Evolutionary conservation across 164 flowering plant genomes (phyloP).

Genomic region (Echeveria elegans): DNA sequence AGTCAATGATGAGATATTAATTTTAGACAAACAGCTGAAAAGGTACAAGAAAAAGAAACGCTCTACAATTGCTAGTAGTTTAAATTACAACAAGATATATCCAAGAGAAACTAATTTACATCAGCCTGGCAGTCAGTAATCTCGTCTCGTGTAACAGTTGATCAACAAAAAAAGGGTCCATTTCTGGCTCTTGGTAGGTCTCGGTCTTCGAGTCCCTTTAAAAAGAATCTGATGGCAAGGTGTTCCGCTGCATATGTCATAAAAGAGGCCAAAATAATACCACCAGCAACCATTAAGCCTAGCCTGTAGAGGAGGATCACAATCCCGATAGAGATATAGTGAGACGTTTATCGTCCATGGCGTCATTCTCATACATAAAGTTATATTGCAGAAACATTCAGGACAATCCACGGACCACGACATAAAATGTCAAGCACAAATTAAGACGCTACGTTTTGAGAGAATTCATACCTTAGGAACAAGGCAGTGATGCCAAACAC

Average conservation of each 20-base stretch:
- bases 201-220: constrained; percentile 66
- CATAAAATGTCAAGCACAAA: no score
- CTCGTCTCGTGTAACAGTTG: background rate
- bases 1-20: no score
- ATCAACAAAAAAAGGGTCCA: constrained; percentile 45
- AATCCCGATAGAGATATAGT: background rate
- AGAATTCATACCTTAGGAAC: constrained; percentile 51
- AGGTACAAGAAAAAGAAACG: no score
- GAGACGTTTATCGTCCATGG: background rate
- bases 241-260: constrained; percentile 96
- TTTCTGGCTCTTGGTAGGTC: constrained; percentile 41
- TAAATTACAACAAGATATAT: background rate
- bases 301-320: constrained; percentile 44
- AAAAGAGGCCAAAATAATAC: constrained; percentile 68
- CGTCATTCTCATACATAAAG: no score
- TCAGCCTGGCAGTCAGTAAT: background rate
- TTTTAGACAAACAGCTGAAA: background rate
- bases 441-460: background rate
- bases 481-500: constrained; percentile 82
- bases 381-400: background rate
- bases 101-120: background rate
- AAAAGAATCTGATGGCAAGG: constrained; percentile 61
- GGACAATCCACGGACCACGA: no score
- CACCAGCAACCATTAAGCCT: constrained; percentile 85
- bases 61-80: background rate